Conservation (phyloP, 2,329 filamentous ascomycete species). For the Penicillium sp. region DNA sequence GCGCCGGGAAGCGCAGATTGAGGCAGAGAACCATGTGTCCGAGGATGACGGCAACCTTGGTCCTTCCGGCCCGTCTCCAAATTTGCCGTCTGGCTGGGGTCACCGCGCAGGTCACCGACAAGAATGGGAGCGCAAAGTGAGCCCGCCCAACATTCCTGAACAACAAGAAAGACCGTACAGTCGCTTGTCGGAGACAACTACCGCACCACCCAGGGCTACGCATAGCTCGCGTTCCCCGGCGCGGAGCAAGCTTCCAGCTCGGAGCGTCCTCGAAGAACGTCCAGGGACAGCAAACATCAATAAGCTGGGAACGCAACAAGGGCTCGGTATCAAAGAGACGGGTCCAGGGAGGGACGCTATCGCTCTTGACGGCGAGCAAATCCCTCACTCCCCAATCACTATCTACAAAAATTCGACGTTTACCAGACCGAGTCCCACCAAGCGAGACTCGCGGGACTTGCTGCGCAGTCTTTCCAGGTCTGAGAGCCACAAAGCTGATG, state of each 20-base stretch:
- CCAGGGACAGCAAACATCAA: conserved; percentile 18
- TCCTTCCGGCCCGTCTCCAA: conserved; percentile 36
- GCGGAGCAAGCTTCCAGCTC: conserved; percentile 24
- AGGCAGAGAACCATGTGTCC: conserved; percentile 10
- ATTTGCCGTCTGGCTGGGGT: conserved; percentile 43
- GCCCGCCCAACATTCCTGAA: conserved; percentile 22
- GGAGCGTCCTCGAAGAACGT: conserved; percentile 25
- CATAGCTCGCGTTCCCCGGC: conserved; percentile 36
- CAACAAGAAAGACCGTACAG: conserved; percentile 10
- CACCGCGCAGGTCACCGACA: conserved; percentile 32
- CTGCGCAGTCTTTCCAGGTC: conserved; percentile 45
- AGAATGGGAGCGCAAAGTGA: conserved; percentile 39
- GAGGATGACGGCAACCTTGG: conserved; percentile 30
- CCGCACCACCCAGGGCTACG: conserved; percentile 26
- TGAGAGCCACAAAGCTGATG: conserved; percentile 36
- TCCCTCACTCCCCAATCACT: conserved; percentile 42
- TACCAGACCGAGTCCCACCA: conserved; percentile 32
- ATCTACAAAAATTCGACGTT: conserved; percentile 37
- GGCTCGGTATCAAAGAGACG: conserved; percentile 11
- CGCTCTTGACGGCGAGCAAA: conserved; percentile 27
- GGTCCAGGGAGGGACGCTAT: conserved; percentile 18
- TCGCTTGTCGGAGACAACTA: conserved; percentile 21
- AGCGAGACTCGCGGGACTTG: conserved; percentile 44
- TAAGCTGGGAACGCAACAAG: conserved; percentile 8
- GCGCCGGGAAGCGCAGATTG: conserved; percentile 31